Percentiles rank a stretch among this genome's conserved stretches.
phyloP scores from a whole-genome alignment of 2,329 filamentous ascomycete genomes.

The Rutstroemia sp. region DNA sequence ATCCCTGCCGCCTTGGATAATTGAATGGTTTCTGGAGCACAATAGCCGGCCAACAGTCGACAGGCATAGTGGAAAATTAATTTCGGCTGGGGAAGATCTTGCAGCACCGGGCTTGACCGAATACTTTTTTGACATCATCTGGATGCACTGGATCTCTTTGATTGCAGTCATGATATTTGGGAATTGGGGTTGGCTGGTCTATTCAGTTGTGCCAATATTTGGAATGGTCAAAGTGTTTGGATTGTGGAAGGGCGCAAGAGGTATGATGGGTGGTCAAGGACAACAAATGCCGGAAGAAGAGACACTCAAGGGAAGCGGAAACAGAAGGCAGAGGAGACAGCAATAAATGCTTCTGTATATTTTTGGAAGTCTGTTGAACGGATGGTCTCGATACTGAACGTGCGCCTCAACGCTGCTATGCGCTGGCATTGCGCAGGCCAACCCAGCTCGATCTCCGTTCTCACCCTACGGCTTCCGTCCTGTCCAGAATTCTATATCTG shows the following conservation, averaged over 20 bases:
- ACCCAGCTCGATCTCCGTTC: too few relatives aligned
- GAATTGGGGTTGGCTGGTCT: constrained; percentile 69
- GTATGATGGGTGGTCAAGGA: constrained; percentile 27
- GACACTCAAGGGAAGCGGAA: constrained; percentile 20
- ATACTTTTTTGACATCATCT: constrained; percentile 96
- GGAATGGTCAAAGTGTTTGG: constrained; percentile 29
- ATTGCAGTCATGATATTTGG: constrained; percentile 69
- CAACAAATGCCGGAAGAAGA: constrained; percentile 24
- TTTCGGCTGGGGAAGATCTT: constrained; percentile 78
- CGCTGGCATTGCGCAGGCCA: neutral
- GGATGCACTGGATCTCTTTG: constrained; percentile 82
- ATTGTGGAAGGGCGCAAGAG: constrained; percentile 28
- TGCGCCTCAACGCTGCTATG: neutral
- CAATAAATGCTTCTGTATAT: neutral
- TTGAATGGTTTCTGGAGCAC: constrained; percentile 80
- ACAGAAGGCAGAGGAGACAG: constrained; percentile 28
- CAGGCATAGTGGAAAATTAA: constrained; percentile 46
- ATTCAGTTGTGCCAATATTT: constrained; percentile 31
- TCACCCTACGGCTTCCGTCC: constrained; percentile 1
- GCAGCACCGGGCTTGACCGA: constrained; percentile 83
- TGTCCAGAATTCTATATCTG: constrained; percentile 48
- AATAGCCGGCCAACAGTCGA: constrained; percentile 72
- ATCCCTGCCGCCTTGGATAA: constrained; percentile 65
- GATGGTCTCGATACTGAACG: too few relatives aligned
- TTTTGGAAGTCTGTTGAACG: too few relatives aligned